Conservation (phyloP, 2,329 filamentous ascomycete genomes). For the Sarocladiaceae sp. region DNA sequence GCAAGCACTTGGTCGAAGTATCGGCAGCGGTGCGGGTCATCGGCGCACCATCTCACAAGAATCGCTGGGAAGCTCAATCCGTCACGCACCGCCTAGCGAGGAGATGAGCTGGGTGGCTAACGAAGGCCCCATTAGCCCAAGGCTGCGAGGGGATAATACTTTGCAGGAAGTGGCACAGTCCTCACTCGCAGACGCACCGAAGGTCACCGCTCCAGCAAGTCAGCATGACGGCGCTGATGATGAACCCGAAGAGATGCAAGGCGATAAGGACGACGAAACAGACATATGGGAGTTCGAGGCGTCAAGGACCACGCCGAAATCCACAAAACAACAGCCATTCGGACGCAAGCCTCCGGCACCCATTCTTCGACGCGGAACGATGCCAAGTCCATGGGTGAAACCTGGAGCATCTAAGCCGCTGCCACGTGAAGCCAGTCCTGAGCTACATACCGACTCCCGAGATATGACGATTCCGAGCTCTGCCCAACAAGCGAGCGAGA, state of each 20-base stretch:
- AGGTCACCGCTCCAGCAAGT: neutral
- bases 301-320: slow-evolving; percentile 36
- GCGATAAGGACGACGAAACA: slow-evolving; percentile 37
- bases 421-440: neutral
- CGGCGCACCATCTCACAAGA: slow-evolving; percentile 15
- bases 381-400: slow-evolving; percentile 32
- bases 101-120: slow-evolving; percentile 40
- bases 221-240: neutral
- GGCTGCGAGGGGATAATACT: slow-evolving; percentile 29
- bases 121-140: slow-evolving; percentile 32
- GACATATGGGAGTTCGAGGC: slow-evolving; percentile 58
- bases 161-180: slow-evolving; percentile 22
- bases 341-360: slow-evolving; percentile 20
- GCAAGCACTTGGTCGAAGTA: slow-evolving; percentile 24
- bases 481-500: slow-evolving; percentile 15
- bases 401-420: neutral
- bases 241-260: neutral
- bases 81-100: slow-evolving; percentile 26
- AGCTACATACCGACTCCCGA: neutral
- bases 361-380: slow-evolving; percentile 17
- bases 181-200: slow-evolving; percentile 6
- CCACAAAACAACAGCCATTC: slow-evolving; percentile 25
- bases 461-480: neutral
- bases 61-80: slow-evolving; percentile 29
- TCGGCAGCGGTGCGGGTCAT: slow-evolving; percentile 13